Evolutionary conservation across 1,284 basidiomycete genomes (phyloP), one percentile per base, ranked within the genome.

Genomic region (Pascua sp.): DNA sequence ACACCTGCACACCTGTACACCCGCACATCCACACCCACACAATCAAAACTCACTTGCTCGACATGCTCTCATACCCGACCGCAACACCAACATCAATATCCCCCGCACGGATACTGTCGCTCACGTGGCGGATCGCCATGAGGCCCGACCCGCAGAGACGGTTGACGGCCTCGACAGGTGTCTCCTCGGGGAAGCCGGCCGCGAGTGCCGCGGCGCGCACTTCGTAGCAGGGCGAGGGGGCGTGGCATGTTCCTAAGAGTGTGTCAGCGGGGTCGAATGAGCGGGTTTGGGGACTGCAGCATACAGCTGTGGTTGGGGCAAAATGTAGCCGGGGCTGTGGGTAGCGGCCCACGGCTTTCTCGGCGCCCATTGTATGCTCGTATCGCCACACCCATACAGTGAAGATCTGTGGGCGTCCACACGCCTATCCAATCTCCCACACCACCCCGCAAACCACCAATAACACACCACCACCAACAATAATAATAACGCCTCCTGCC

Each of bases 11-110:
- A n/a, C n/a, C n/a, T n/a, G n/a, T n/a, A n/a, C n/a, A n/a, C n/a
- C 47, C 49, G 54, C 12, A 51, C 47, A 37, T 47, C 48, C 16
- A n/a, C n/a, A n/a, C 60, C 77, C 83, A 54, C 63, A 64, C 59
- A 89, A 88, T 89, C 87, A 58, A 84, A 2, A 50, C 60, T 53
- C 56, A 62, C 61, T 62, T 59, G 38, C 37, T 75, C 42, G 86
- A 86, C 91, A 93, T 93, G 75, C 86, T 90, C 72, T 93, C 90
- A 16, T 85, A 85, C 16, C 89, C 91, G 41, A 90, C 77, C 1
- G 91, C 91, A 42, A 94, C 72, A 15, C 91, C 91, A 44, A 93
- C 80, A 36, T 78, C 74, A 61, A 79, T 56, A 83, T 86, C 51
- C 80, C 84, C 70, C 86, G 86, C 52, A 82, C 85, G 82, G 59